phyloP scores from a whole-genome alignment of 2,329 filamentous ascomycete species.

The Pseudophaeomoniella oleicola region DNA sequence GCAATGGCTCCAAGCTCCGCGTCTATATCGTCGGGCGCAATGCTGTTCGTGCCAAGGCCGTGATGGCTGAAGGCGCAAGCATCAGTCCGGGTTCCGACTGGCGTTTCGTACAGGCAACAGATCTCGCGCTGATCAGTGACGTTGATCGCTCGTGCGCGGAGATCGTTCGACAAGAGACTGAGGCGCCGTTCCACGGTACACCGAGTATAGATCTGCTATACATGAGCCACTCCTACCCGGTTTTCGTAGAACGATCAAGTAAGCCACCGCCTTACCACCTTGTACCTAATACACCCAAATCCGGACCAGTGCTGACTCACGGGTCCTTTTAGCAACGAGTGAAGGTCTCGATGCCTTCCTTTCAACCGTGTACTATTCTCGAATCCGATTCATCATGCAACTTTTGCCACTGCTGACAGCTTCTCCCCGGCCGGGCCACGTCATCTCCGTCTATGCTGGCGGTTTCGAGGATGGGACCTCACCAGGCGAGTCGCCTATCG shows the following conservation, averaged over 20 bases:
- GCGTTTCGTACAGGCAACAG: constrained; percentile 17
- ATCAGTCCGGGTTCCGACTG: constrained; percentile 17
- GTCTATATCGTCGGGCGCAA: constrained; percentile 20
- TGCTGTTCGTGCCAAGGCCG: constrained; percentile 10
- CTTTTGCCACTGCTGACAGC: constrained; percentile 15
- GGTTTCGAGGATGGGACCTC: constrained; percentile 11
- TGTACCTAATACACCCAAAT: neutral
- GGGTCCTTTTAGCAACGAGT: constrained; percentile 11
- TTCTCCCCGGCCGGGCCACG: constrained; percentile 8
- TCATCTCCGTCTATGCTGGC: constrained; percentile 21
- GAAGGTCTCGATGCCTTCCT: constrained; percentile 17
- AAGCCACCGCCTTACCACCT: neutral
- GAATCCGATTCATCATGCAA: constrained; percentile 14
- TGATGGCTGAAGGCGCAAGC: constrained; percentile 15
- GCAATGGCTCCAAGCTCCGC: constrained; percentile 11
- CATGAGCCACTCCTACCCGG: constrained; percentile 15
- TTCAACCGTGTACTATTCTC: constrained; percentile 18
- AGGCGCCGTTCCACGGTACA: constrained; percentile 2
- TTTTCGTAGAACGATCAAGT: constrained; percentile 12
- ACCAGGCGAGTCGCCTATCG: constrained; percentile 15
- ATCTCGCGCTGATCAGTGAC: constrained; percentile 19
- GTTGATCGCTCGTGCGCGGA: constrained; percentile 18
- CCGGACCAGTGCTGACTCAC: neutral
- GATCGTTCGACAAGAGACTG: constrained; percentile 15
- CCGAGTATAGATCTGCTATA: constrained; percentile 20